Base-by-base conservation (phyloP, 179 eudicot species). In the Vitellaria paradoxa region DNA sequence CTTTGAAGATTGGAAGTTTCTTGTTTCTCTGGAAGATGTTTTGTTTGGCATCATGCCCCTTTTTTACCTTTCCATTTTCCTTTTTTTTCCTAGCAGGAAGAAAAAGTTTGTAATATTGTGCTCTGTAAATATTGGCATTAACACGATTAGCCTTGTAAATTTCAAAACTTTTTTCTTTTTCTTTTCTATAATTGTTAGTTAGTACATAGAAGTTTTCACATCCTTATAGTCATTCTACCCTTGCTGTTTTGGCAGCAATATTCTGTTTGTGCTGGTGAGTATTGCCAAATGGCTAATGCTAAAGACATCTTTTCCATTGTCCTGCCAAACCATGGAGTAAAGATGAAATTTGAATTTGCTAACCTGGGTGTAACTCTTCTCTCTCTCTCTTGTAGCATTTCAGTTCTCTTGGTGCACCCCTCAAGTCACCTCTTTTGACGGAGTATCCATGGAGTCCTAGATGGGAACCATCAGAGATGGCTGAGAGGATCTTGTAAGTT, bases 391-490 rank as follows among this genome's bases (percentile, higher is more conserved):
- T 47, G 77, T 78, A 92, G 98, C 92, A 94, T 83, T 94, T 90
- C 70, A 87, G 82, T 68, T 72, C 83, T 30, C 86, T 85, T 42
- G 86, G 90, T 46, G 81, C 68, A 24, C 96, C 98, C 17, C 79
- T 92, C 71, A 89, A 85, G 76, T 92, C 97, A 12, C 77, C 85
- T 10, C 59, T 77, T 56, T 21, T 89, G 77, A 77, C 91, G 3
- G 94, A 88, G 14, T 91, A 88, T 71, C 97, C 98, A 61, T 94
- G 97, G 97, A 94, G 98, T 82, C 97, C 98, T n/a, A 84, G 98
- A 86, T 94, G 98, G 97, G 97, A 91, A 66, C 78, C 82, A 46
- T 77, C 91, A 26, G 86, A 83, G 81, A 91, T 92, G 98, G 97
- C 91, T 68, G 91, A 86, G 47, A 81, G 98, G 47, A 84, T 92